Evolutionary conservation across 2,329 filamentous ascomycete genomes (phyloP).

Genomic region (Aureobasidium musti): DNA sequence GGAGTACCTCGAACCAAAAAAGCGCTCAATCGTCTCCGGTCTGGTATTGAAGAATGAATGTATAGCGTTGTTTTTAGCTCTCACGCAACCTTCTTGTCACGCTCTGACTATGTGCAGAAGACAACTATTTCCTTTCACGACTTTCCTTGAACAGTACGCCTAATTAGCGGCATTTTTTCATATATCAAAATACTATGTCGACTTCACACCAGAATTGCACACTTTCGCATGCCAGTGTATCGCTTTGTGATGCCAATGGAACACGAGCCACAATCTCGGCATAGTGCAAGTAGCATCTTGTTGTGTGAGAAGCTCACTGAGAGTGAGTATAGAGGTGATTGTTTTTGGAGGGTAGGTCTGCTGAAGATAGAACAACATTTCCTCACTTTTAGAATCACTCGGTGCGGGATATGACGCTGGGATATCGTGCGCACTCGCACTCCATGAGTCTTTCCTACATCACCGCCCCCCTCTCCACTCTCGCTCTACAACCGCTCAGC

Average conservation of each 20-base stretch:
- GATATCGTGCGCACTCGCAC: too few relatives aligned
- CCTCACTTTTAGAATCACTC: too few relatives aligned
- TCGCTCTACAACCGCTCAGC: background rate
- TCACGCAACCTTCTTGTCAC: background rate
- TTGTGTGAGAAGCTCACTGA: too few relatives aligned
- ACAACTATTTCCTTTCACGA: slow-evolving; percentile 23
- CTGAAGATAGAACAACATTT: too few relatives aligned
- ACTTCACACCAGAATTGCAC: background rate
- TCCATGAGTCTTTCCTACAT: too few relatives aligned
- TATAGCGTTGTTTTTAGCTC: background rate
- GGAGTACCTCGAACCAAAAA: slow-evolving; percentile 12
- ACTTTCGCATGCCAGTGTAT: background rate
- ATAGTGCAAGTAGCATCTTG: background rate
- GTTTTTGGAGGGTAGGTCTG: too few relatives aligned
- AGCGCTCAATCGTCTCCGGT: slow-evolving; percentile 14
- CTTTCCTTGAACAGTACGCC: slow-evolving; percentile 27
- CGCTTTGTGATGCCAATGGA: background rate
- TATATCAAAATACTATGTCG: slow-evolving; percentile 1
- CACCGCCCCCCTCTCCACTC: too few relatives aligned
- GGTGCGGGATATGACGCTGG: too few relatives aligned
- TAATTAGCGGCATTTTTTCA: slow-evolving; percentile 22
- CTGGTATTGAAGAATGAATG: slow-evolving; percentile 27
- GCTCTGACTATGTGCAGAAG: background rate
- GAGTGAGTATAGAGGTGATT: too few relatives aligned
- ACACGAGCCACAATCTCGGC: background rate